These are phyloP conservation scores for Cryptococcus amylolentus DNA, from an alignment of 1,284 basidiomycete genomes.

Conservation along the genomic window DNA sequence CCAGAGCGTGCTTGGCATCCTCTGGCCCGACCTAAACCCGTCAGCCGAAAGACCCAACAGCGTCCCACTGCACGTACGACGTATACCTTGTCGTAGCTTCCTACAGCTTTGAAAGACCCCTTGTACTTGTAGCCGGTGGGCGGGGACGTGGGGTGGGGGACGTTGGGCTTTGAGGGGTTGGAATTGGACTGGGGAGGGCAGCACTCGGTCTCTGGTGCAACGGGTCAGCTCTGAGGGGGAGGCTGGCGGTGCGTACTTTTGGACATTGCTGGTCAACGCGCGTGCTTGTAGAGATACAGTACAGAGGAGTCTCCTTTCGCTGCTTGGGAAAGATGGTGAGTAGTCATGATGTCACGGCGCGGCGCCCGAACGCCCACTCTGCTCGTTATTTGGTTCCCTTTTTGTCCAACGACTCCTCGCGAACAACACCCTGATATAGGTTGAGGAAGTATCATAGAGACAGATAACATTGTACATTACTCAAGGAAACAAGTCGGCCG, in stretches of 20 bases:
- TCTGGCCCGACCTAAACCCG: slow-evolving; percentile 30
- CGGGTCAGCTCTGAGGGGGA: not conserved
- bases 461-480: not conserved
- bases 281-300: not conserved
- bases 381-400: no score
- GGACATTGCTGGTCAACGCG: not conserved
- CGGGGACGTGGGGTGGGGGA: slow-evolving; percentile 30
- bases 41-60: not conserved
- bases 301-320: no score
- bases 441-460: not conserved
- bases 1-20: slow-evolving; percentile 34
- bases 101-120: slow-evolving; percentile 24
- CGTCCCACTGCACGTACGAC: slow-evolving; percentile 23
- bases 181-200: slow-evolving; percentile 34
- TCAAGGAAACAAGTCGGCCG: not conserved
- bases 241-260: not conserved
- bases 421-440: no score
- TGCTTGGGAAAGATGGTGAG: no score
- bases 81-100: slow-evolving; percentile 38
- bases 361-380: no score
- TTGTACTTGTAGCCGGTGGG: slow-evolving; percentile 23
- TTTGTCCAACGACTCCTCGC: no score
- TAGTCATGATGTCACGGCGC: no score
- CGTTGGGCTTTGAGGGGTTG: slow-evolving; percentile 26
- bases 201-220: slow-evolving; percentile 17